A percentile compares a stretch with the other conserved stretches of the same genome.
Conservation (phyloP, 345 rosid genomes). For the Gossypium longicalyx region DNA sequence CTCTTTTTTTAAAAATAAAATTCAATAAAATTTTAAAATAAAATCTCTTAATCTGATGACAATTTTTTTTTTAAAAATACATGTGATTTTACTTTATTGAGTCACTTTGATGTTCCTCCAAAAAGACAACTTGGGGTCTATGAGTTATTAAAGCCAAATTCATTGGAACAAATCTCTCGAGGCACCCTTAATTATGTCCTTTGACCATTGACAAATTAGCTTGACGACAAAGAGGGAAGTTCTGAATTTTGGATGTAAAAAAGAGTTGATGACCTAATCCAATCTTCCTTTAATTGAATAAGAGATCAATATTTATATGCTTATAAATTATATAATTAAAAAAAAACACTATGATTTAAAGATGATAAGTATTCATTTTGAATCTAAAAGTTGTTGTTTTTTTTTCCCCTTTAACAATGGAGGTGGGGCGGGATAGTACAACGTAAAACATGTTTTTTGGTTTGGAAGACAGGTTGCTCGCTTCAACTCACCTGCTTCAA, state of each 20-base stretch:
- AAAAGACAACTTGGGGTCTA: slow-evolving; percentile 15
- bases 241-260: neutral
- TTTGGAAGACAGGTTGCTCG: too few species aligned
- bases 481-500: too few species aligned
- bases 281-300: slow-evolving; percentile 15
- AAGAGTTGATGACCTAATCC: slow-evolving; percentile 26
- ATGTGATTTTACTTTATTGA: slow-evolving; percentile 13
- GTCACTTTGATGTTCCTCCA: slow-evolving; percentile 7
- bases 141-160: slow-evolving; percentile 32
- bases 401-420: too few species aligned
- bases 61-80: neutral
- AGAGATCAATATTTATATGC: too few species aligned
- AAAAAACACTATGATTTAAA: too few species aligned
- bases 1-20: too few species aligned
- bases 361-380: too few species aligned
- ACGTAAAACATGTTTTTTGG: too few species aligned
- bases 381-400: too few species aligned
- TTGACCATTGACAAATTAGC: slow-evolving; percentile 38
- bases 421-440: too few species aligned
- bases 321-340: too few species aligned
- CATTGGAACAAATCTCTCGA: slow-evolving; percentile 32
- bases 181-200: slow-evolving; percentile 25
- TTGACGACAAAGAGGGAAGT: slow-evolving; percentile 31
- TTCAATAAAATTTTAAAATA: too few species aligned
- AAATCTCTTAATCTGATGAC: neutral